Evolutionary conservation across 805 yeast genomes (phyloP), one percentile per base, ranked within the genome.

Genomic region (Cyberlindnera euphorbiae): DNA sequence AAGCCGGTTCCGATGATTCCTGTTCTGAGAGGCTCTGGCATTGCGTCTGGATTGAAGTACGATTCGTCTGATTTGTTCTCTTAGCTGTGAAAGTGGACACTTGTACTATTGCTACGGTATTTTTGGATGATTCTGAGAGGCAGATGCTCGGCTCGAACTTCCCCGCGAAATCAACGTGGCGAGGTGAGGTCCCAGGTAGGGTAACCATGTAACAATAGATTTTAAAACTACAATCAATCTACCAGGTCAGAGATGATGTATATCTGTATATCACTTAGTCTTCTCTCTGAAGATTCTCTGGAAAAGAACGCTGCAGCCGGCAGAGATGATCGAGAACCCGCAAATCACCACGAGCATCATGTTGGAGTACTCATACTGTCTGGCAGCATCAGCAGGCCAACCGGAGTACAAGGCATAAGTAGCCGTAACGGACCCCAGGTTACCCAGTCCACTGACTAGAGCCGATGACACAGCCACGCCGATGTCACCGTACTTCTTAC

Each of bases 391-490:
- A 1, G 70, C 82, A 1, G 93, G 89, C 95, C 95, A 86, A 4
- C 96, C 96, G 23, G 74, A 60, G 62, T 86, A 86, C 27, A 86
- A 67, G 0, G 96, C 95, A 53, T 86, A 87, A 2, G 95, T 84
- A 9, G 90, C 83, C 19, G 81, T 75, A 16, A 86, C 95, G 2
- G 89, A 77, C 16, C 96, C 96, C 46, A 85, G 68, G 56, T 86
- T 86, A 35, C 96, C 96, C 36, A 86, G 65, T 5, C 96, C 96
- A 44, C 87, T 77, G 13, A 86, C 90, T 17, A 86, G 58, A 3
- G 96, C 96, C 7, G 88, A 72, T 30, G 86, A 74, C 22, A 82
- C 87, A 3, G 95, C 95, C 41, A 78, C 68, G 7, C 96, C 96
- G 32, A 86, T 79, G 52, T 85, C 93, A 18, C 94, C 94, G 53